Evolutionary conservation across 73 alveolate species (phyloP), one percentile per base, ranked within the genome.

Genomic region (Halteria grandinella): DNA sequence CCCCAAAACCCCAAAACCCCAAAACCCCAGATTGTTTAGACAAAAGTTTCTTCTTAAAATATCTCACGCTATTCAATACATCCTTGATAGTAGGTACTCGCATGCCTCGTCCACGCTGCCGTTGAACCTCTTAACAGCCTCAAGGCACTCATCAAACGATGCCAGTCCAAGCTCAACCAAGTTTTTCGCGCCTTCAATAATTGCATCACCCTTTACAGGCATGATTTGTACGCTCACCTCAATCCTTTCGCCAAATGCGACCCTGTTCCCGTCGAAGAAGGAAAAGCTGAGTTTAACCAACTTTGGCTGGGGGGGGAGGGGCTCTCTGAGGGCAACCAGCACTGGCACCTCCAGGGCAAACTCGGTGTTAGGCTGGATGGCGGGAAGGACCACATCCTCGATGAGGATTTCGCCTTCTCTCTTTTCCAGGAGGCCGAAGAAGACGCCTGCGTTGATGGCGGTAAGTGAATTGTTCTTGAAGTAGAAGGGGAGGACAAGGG

Each of bases 361-460:
- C 78, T 40, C 8, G 23, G 62, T 60, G 36, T 60, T 62, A 21
- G 43, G 62, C 20, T 62, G 62, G 17, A 62, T 29, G 27, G 36
- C 78, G n/a, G n/a, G n/a, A n/a, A 62, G n/a, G 36, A 60, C 62
- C 23, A 62, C 23, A 62, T 62, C 78, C 5, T 60, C 60, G 18
- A 62, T 60, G 6, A 57, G 14, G 25, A 57, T 31, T 18, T 57
- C 74, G 25, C 74, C 28, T 25, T 62, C 41, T 40, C 43, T 29
- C 4, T 18, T n/a, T 62, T 41, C 60, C n/a, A n/a, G 45, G 18
- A 40, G 60, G 20, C 78, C 78, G 6, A 62, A 12, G 27, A 39
- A 62, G 62, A n/a, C 78, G 43, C 23, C 78, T 60, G 10, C 78
- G 12, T 52, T 62, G 36, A 57, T 60, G 43, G 12, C 62, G 78